Base-by-base conservation (phyloP, 805 yeast species). In the Starmerella tilneyi region DNA sequence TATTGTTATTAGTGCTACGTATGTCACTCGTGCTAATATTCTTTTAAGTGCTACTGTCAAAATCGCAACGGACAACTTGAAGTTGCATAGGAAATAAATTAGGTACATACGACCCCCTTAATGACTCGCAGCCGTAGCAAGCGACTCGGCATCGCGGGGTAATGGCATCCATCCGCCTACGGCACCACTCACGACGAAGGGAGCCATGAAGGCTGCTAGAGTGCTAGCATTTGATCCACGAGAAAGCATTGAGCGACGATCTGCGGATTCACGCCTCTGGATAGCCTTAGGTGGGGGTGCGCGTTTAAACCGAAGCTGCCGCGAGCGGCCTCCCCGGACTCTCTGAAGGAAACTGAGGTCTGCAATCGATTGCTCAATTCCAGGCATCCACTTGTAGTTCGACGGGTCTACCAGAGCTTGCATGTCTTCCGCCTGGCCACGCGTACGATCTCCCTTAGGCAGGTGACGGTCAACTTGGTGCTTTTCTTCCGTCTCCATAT, bases 181-280 rank as follows among this genome's bases (percentile, higher is more conserved):
- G 4, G 78, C 78, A 29, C 78, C 78, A 23, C 76, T 75, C 9
- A 74, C 76, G 44, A 72, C 65, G 15, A 74, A 68, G 1, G 78
- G 78, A 5, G 74, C 75, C 72, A 74, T 69, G 49, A 54, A 55
- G 2, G 54, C 58, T 9, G 51, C 58, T 21, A 47, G 30, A 2
- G 55, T 50, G 43, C 49, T 40, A 8, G 45, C 44, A 17, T 41
- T 45, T 7, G 56, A 53, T 23, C 46, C 41, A 3, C 26, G 24
- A 20, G 51, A 46, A 30, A n/a, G 48, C 42, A 44, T 41, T 22
- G 54, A 47, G 17, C 40, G 40, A 9, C 40, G 40, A 31, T 33
- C 31, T 44, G 45, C 41, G 6, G 41, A 27, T 24, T 28, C 33
- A 17, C 41, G 41, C 19, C 44, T 42, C 22, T 32, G 49, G 43